phyloP scores from a whole-genome alignment of 2,329 filamentous ascomycete genomes.

The Ascosphaera apis region DNA sequence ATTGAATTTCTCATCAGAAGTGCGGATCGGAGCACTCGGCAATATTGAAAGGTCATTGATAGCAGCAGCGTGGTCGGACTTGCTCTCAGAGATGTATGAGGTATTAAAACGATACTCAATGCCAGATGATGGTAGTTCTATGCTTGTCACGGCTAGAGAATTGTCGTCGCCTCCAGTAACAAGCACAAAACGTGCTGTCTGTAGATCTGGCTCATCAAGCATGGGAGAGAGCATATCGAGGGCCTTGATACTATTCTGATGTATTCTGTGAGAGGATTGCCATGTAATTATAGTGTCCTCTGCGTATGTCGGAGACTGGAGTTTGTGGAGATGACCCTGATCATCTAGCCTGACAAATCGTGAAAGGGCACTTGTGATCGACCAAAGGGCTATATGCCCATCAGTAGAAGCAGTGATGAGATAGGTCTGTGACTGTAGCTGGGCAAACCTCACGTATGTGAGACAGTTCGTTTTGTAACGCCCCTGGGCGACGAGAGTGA shows the following conservation, averaged over 20 bases:
- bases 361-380: constrained; percentile 13
- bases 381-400: constrained; percentile 46
- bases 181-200: constrained; percentile 22
- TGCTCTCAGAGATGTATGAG: constrained; percentile 14
- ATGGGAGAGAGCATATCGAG: constrained; percentile 15
- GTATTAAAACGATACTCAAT: constrained; percentile 1
- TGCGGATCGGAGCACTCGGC: background rate
- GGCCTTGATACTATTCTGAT: constrained; percentile 61
- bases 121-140: constrained; percentile 8
- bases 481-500: constrained; percentile 27
- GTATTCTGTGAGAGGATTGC: constrained; percentile 28
- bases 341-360: constrained; percentile 10
- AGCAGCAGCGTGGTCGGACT: constrained; percentile 23
- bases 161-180: constrained; percentile 79
- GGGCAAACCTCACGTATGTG: constrained; percentile 33
- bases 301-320: background rate
- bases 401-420: constrained; percentile 55
- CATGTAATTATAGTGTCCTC: constrained; percentile 10
- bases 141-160: constrained; percentile 38
- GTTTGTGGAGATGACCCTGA: constrained; percentile 1
- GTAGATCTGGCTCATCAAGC: constrained; percentile 10
- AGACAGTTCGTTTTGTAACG: constrained; percentile 52
- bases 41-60: constrained; percentile 18
- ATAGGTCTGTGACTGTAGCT: constrained; percentile 20
- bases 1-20: constrained; percentile 4